Conservation (phyloP, 75 land plant genomes). For the Cunninghamia lanceolata region DNA sequence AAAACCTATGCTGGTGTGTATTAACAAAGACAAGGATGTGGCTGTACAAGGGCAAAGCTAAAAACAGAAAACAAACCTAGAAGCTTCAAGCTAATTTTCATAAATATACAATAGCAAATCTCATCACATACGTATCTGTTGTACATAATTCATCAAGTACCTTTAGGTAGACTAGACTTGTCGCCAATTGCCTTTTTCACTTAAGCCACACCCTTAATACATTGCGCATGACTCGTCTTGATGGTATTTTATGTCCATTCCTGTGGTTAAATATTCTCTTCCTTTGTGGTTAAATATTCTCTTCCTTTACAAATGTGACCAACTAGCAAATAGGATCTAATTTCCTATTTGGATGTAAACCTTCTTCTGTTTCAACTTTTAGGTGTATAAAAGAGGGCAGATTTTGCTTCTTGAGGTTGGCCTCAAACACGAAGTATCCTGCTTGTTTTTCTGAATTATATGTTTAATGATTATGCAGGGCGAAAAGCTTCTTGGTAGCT, state of each 20-base stretch:
- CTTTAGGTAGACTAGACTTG: background rate
- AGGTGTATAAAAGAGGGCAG: background rate
- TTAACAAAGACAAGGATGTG: no score
- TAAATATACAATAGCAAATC: no score
- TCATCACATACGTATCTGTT: no score
- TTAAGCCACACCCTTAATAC: background rate
- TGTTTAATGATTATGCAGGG: conserved; percentile 48
- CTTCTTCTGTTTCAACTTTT: background rate
- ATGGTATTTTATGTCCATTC: background rate
- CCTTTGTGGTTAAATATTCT: background rate
- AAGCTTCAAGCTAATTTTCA: no score
- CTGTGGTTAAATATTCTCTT: background rate
- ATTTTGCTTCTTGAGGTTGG: background rate
- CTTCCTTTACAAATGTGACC: background rate
- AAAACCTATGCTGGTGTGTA: no score
- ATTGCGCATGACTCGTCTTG: background rate
- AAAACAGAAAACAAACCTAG: no score
- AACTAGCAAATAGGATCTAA: background rate
- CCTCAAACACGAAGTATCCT: background rate
- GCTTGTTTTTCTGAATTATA: background rate
- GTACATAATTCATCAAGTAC: background rate
- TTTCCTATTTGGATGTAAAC: background rate
- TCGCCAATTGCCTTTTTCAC: background rate
- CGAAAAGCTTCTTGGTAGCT: conserved; percentile 91
- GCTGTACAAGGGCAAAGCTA: no score